Conservation (phyloP, 192 early-diverging fungal genomes). For the Dispira parvispora region DNA sequence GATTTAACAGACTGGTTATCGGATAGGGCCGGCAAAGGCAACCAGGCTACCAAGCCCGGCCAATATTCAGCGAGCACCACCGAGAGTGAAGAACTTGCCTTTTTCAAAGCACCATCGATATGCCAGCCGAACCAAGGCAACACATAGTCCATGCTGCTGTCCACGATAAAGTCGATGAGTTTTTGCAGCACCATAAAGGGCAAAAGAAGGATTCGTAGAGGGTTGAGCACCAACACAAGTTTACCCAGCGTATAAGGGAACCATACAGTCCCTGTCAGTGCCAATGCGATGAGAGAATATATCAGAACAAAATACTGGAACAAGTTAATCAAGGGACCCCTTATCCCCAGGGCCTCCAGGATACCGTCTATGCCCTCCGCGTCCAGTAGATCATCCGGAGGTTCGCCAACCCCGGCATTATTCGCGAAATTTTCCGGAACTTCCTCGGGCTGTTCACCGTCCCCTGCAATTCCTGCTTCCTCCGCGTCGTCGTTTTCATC, state of each 20-base stretch:
- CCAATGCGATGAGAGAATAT: constrained; percentile 47
- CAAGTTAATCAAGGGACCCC: constrained; percentile 63
- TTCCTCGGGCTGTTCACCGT: neutral
- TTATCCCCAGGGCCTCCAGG: constrained; percentile 83
- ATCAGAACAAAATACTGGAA: constrained; percentile 72
- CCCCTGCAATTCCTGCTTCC: constrained; percentile 8
- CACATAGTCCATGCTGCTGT: constrained; percentile 39
- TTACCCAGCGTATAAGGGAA: constrained; percentile 53
- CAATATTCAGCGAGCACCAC: neutral
- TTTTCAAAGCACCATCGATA: neutral
- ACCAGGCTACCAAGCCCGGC: constrained; percentile 7
- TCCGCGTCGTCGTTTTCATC: constrained; percentile 22
- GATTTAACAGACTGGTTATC: neutral
- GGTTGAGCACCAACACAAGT: constrained; percentile 29
- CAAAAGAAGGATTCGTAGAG: constrained; percentile 27
- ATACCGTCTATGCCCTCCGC: constrained; percentile 51
- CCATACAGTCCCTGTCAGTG: constrained; percentile 54
- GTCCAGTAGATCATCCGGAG: constrained; percentile 36
- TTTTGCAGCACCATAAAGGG: constrained; percentile 36
- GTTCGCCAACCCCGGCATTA: constrained; percentile 9
- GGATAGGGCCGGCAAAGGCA: neutral
- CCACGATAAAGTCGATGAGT: constrained; percentile 59
- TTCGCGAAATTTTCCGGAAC: constrained; percentile 15
- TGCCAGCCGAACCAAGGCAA: constrained; percentile 20
- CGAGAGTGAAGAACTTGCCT: too few relatives aligned